phyloP scores from a whole-genome alignment of 371 early-diverging fungal species.

The Mucor velutinosus region DNA sequence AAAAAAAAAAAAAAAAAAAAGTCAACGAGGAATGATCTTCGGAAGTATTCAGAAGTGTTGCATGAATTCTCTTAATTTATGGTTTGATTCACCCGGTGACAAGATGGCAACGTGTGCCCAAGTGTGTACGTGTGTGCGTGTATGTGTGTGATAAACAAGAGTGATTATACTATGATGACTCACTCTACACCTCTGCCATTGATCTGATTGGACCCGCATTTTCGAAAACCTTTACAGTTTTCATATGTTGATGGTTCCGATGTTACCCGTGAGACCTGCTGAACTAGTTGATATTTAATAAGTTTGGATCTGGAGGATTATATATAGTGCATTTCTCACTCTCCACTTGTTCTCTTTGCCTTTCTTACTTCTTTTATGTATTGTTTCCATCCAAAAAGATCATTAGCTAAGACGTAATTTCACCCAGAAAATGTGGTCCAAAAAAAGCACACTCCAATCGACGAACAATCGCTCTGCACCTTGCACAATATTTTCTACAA shows the following conservation, averaged over 20 bases:
- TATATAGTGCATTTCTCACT: background rate
- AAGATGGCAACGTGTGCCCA: background rate
- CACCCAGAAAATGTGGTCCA: slow-evolving; percentile 19
- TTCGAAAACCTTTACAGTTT: background rate
- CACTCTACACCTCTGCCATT: background rate
- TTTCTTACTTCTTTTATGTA: background rate
- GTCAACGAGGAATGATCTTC: slow-evolving; percentile 1
- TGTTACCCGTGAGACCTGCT: slow-evolving; percentile 8
- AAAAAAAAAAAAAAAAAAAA: background rate
- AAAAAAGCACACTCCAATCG: slow-evolving; percentile 1
- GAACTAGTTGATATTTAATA: background rate
- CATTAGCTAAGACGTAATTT: background rate
- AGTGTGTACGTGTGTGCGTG: background rate
- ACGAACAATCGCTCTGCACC: slow-evolving; percentile 14
- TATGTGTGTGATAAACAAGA: background rate
- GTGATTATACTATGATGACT: background rate
- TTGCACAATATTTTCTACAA: slow-evolving; percentile 24
- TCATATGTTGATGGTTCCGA: slow-evolving; percentile 13
- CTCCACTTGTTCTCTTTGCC: background rate
- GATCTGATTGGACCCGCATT: background rate
- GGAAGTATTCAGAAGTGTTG: background rate
- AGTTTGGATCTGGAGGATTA: background rate
- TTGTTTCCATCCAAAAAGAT: background rate
- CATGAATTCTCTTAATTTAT: background rate
- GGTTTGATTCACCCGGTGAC: background rate